Conservation (phyloP, 192 early-diverging fungal species). For the Coemansia sp. region DNA sequence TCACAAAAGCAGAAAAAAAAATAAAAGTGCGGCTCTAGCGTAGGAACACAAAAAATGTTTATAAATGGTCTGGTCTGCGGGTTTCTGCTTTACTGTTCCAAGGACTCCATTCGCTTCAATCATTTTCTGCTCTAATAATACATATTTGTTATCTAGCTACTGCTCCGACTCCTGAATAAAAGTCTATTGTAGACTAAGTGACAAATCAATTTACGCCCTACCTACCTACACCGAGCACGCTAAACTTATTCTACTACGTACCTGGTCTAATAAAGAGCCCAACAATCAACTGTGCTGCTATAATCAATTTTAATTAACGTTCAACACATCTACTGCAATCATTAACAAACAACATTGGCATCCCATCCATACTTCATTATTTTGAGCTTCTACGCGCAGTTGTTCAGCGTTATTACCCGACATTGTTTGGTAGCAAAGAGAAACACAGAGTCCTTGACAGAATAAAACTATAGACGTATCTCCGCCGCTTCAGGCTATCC, state of each 20-base stretch:
- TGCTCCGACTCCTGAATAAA: not conserved
- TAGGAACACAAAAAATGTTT: too few relatives aligned
- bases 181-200: not conserved
- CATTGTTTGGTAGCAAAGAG: not conserved
- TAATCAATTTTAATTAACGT: not conserved
- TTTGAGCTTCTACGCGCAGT: not conserved
- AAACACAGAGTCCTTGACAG: not conserved
- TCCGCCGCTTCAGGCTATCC: not conserved
- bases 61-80: too few relatives aligned
- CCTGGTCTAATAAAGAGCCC: not conserved
- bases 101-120: not conserved
- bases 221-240: not conserved
- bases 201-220: not conserved
- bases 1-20: too few relatives aligned
- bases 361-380: not conserved
- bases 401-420: not conserved
- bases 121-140: not conserved
- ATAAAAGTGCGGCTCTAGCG: too few relatives aligned
- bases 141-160: not conserved
- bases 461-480: not conserved
- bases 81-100: not conserved
- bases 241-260: not conserved
- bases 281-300: not conserved
- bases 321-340: slow-evolving; percentile 1
- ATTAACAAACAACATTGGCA: not conserved